Evolutionary conservation across 768 basidiomycete genomes (phyloP), one percentile per base, ranked within the genome.

Genomic region (Exsudoporus frostii): DNA sequence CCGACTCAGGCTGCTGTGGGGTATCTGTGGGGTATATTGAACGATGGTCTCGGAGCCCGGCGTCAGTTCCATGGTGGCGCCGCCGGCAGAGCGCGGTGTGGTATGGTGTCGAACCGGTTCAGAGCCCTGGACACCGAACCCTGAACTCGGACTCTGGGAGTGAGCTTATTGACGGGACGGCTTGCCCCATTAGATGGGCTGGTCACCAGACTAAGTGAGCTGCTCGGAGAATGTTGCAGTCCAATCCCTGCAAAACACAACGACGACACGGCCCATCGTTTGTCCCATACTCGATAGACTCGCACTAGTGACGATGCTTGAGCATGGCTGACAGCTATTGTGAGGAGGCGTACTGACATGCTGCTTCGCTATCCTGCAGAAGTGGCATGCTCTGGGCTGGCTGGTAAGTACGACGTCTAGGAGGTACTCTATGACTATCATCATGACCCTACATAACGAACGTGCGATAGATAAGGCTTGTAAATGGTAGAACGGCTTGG

Each of bases 371-470:
- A 2, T n/a, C 48, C 57, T 63, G 56, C 65, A 66, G 22, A 22
- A 44, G 6, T 15, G 37, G 50, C 65, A 66, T 14, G 66, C 65
- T 39, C 45, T 54, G 57, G 8, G 34, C 46, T 45, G 48, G 57
- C 22, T 43, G 51, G 27, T 51, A 55, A 22, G 37, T 15, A 27
- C 46, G 50, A 47, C 42, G 60, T 39, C 6, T 30, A 20, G 50
- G 25, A 46, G 52, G 15, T n/a, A n/a, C n/a, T n/a, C n/a, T n/a
- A 76, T 75, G 72, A 68, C 60, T 65, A 68, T 60, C 57, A 60
- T 50, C 54, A 24, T 15, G 37, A 43, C 42, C 30, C 20, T 8
- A 3, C 50, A 25, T 13, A 6, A 48, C 38, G 29, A 9, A 48
- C 48, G 39, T 53, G 39, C 33, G 52, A 51, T 53, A 24, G 22